Conservation (phyloP, 768 basidiomycete species). For the Boletus rufocinnamomeus region DNA sequence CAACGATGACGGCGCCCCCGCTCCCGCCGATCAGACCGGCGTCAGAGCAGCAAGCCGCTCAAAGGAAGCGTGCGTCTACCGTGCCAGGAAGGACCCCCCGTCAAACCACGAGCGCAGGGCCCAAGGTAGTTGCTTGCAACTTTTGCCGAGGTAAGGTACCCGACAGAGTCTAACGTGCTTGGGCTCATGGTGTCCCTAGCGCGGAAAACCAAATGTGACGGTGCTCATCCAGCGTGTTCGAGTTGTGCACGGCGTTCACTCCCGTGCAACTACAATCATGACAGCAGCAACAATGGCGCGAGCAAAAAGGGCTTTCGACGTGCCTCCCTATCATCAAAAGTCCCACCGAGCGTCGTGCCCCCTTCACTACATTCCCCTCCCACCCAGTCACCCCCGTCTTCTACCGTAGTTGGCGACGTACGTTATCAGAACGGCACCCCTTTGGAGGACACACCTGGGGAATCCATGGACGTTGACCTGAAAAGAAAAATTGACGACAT, state of each 20-base stretch:
- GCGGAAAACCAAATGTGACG: constrained; percentile 88
- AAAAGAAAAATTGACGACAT: constrained; percentile 61
- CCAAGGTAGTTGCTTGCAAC: constrained; percentile 87
- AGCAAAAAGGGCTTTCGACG: constrained; percentile 47
- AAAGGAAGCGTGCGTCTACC: constrained; percentile 69
- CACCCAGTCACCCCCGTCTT: constrained; percentile 54
- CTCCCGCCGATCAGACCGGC: constrained; percentile 67
- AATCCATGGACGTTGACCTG: constrained; percentile 55
- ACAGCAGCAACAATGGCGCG: constrained; percentile 38
- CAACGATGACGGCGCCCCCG: constrained; percentile 62
- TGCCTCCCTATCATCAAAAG: constrained; percentile 53
- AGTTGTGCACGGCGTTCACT: constrained; percentile 78
- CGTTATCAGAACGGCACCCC: constrained; percentile 38
- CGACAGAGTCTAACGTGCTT: constrained; percentile 6
- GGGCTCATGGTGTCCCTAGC: constrained; percentile 43
- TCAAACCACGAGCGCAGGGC: constrained; percentile 66
- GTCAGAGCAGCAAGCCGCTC: constrained; percentile 65
- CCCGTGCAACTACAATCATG: constrained; percentile 81
- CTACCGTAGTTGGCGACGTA: constrained; percentile 36
- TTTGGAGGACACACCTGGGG: constrained; percentile 43
- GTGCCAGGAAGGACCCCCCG: constrained; percentile 63
- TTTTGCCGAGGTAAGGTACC: constrained; percentile 74
- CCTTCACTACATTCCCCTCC: constrained; percentile 51
- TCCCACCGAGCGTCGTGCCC: constrained; percentile 21
- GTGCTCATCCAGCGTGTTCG: constrained; percentile 80